Percentiles rank a stretch among this genome's conserved stretches.
These are phyloP conservation scores for Wickerhamomyces chambardii DNA, from an alignment of 805 yeast genomes.

Conservation along the genomic window DNA sequence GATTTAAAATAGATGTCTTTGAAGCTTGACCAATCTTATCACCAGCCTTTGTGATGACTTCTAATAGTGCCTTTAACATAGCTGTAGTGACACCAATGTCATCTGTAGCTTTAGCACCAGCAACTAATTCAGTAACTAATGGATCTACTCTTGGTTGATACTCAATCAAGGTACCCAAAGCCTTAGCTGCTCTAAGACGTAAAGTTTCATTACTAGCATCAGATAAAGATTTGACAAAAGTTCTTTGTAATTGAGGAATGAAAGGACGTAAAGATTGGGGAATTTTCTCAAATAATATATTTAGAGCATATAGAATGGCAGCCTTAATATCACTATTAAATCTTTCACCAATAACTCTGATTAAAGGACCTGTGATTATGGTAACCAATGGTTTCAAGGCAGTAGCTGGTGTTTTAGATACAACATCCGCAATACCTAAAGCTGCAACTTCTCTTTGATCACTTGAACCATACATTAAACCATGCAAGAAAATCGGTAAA, in stretches of 20 bases:
- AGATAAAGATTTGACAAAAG: slow-evolving; percentile 85
- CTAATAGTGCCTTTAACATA: slow-evolving; percentile 76
- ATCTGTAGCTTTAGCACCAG: slow-evolving; percentile 61
- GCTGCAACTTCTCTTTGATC: slow-evolving; percentile 85
- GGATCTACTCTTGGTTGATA: slow-evolving; percentile 95
- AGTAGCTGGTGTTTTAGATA: slow-evolving; percentile 77
- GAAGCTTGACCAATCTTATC: slow-evolving; percentile 66
- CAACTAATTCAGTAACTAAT: slow-evolving; percentile 71
- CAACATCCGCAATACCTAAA: slow-evolving; percentile 78
- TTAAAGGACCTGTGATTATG: slow-evolving; percentile 91
- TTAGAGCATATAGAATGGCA: slow-evolving; percentile 84
- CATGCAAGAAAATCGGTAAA: slow-evolving; percentile 88
- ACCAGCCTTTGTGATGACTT: slow-evolving; percentile 77
- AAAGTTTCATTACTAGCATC: slow-evolving; percentile 68
- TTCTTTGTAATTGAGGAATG: slow-evolving; percentile 94
- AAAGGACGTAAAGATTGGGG: slow-evolving; percentile 92
- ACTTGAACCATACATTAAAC: slow-evolving; percentile 85
- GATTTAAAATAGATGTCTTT: slow-evolving; percentile 53
- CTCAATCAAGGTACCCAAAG: slow-evolving; percentile 79
- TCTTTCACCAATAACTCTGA: slow-evolving; percentile 96
- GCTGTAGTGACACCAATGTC: slow-evolving; percentile 73
- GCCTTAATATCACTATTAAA: slow-evolving; percentile 87
- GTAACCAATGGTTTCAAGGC: slow-evolving; percentile 85
- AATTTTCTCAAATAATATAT: slow-evolving; percentile 67
- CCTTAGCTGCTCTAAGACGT: slow-evolving; percentile 80